Evolutionary conservation across 345 rosid species (phyloP), one percentile per base, ranked within the genome.

Genomic region (Linum tenue): DNA sequence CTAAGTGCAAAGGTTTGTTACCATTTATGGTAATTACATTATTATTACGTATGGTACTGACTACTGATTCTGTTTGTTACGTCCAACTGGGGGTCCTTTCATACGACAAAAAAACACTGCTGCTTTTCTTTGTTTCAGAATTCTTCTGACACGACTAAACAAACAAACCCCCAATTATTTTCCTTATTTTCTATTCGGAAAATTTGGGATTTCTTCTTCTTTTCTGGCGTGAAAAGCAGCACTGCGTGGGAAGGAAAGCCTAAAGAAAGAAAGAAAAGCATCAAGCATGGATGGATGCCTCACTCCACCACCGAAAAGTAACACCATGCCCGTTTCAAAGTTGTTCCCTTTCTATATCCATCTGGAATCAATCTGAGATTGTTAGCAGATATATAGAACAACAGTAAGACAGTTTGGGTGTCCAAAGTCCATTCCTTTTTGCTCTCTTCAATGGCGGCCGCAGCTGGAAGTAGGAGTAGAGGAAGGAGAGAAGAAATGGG

Each of bases 161-260:
- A 12, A 48, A 12, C 53, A 12, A 12, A 48, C 53, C 53, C 11
- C 53, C 53, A 48, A 9, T 48, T 48, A 5, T 11, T 15, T 48
- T 48, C 14, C 53, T 48, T 48, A 9, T 15, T 48, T 15, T 48
- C 14, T 72, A 77, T 73, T 69, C 72, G 77, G 81, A 74, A 79
- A 76, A 78, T 77, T 83, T 85, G 75, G 53, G 3, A 48, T 1
- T 9, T 48, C 14, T 12, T 9, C 7, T 48, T 9, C 53, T 48
- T 76, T 73, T 75, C 78, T 75, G 80, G 69, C 76, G 73, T 77
- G 67, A 69, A 80, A 85, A 74, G 83, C 77, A 71, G 48, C 60
- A 48, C 53, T 48, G 31, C 14, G 53, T 48, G 53, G 57, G 43
- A 69, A 81, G 55, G 72, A 22, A 22, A 22, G 31, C 31, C 0